phyloP scores from a whole-genome alignment of 139 green algal species.

The Volvox africanus region DNA sequence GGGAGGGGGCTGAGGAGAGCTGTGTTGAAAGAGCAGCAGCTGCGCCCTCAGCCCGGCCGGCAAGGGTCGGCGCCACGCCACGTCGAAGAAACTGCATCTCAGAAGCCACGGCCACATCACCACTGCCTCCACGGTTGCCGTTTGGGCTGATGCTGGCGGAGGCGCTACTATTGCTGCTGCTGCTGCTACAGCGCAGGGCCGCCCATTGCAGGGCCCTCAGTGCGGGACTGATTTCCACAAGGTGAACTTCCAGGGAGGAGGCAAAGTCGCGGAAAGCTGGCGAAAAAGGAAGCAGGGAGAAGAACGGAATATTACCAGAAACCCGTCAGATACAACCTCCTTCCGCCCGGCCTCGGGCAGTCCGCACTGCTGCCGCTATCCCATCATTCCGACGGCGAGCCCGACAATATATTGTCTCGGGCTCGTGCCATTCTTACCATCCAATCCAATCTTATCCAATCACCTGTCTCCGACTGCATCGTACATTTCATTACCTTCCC shows the following conservation, averaged over 20 bases:
- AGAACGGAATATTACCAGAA: background rate
- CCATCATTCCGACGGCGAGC: background rate
- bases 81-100: background rate
- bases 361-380: background rate
- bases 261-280: slow-evolving; percentile 56
- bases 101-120: background rate
- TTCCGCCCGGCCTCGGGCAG: no score
- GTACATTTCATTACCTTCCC: no score
- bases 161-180: background rate
- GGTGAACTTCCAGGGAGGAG: slow-evolving; percentile 69
- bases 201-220: slow-evolving; percentile 73
- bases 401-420: background rate
- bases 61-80: slow-evolving; percentile 8
- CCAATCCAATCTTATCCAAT: no score
- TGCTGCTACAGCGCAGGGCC: slow-evolving; percentile 48
- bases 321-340: background rate
- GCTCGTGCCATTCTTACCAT: background rate
- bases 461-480: no score
- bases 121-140: background rate
- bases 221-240: slow-evolving; percentile 88
- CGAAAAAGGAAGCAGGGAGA: background rate
- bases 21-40: background rate
- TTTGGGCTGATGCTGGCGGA: slow-evolving; percentile 19
- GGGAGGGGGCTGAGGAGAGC: no score
- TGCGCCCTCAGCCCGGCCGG: background rate